Conservation (phyloP, 2,329 filamentous ascomycete genomes). For the Calonectria pseudoturangicola region DNA sequence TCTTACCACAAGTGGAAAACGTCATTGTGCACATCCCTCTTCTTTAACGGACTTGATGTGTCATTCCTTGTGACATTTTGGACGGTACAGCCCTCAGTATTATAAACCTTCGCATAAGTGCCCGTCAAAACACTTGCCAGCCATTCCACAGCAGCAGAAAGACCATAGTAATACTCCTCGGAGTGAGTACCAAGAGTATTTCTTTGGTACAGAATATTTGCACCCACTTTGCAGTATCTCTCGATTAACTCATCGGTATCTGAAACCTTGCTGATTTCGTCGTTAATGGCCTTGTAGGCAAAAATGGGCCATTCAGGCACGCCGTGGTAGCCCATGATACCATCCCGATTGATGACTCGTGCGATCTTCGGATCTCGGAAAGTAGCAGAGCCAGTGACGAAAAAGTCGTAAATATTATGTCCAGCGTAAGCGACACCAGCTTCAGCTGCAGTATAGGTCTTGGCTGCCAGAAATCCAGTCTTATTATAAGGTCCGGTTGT, state of each 20-base stretch:
- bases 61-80: conserved; percentile 48
- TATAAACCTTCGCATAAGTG: conserved; percentile 33
- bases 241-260: conserved; percentile 48
- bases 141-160: conserved; percentile 43
- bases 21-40: conserved; percentile 25
- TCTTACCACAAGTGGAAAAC: conserved; percentile 47
- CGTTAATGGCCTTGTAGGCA: conserved; percentile 46
- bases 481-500: conserved; percentile 43
- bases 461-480: conserved; percentile 49
- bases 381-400: conserved; percentile 26
- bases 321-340: conserved; percentile 53
- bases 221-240: conserved; percentile 46
- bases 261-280: conserved; percentile 46
- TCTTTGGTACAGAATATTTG: conserved; percentile 51
- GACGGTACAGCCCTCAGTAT: conserved; percentile 48
- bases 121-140: conserved; percentile 42
- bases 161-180: conserved; percentile 35
- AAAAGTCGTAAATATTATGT: conserved; percentile 44
- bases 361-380: conserved; percentile 40
- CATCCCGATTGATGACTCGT: conserved; percentile 44
- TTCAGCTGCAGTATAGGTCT: conserved; percentile 32
- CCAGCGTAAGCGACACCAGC: conserved; percentile 41
- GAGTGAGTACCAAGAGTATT: conserved; percentile 46
- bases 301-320: conserved; percentile 51
- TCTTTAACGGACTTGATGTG: conserved; percentile 37